A percentile compares a stretch with the other conserved stretches of the same genome.
Evolutionary conservation across 169 alveolate genomes (phyloP).

Genomic region (Blepharisma undulans): DNA sequence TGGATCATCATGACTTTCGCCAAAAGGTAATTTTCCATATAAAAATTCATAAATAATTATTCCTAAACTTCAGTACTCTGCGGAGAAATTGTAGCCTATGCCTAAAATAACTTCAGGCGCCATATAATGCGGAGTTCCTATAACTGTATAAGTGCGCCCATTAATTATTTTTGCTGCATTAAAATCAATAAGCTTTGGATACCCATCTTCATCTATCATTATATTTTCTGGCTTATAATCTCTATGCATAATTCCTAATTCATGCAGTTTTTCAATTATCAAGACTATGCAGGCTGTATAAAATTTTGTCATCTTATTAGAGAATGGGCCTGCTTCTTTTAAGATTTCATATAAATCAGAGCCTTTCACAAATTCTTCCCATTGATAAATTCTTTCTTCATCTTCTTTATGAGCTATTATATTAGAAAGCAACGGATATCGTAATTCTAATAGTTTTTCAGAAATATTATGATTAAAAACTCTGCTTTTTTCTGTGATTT

Average conservation of each 20-base stretch:
- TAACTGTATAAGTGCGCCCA: slow-evolving; percentile 66
- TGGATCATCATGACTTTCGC: slow-evolving; percentile 69
- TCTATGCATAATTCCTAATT: slow-evolving; percentile 71
- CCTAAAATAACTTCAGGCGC: slow-evolving; percentile 81
- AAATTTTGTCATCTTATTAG: slow-evolving; percentile 56
- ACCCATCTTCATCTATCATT: slow-evolving; percentile 83
- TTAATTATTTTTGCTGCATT: slow-evolving; percentile 79
- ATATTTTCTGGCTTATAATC: slow-evolving; percentile 87
- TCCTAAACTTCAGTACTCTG: slow-evolving; percentile 86
- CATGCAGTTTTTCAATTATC: slow-evolving; percentile 75
- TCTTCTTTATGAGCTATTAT: slow-evolving; percentile 71
- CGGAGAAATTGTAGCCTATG: slow-evolving; percentile 74
- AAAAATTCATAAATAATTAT: slow-evolving; percentile 79
- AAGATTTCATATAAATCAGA: slow-evolving; percentile 59
- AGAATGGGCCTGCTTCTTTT: slow-evolving; percentile 50
- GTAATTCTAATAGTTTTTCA: slow-evolving; percentile 22
- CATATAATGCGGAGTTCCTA: slow-evolving; percentile 85
- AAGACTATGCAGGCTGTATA: slow-evolving; percentile 69
- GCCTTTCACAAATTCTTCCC: slow-evolving; percentile 72
- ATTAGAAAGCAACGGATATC: slow-evolving; percentile 67
- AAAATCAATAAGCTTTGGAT: slow-evolving; percentile 77
- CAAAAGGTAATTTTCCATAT: slow-evolving; percentile 83
- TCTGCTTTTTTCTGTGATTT: background rate
- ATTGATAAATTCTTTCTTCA: slow-evolving; percentile 60
- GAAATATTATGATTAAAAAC: slow-evolving; percentile 31